Evolutionary conservation across 768 basidiomycete genomes (phyloP), one percentile per base, ranked within the genome.

Genomic region (Multifurca ochricompacta): DNA sequence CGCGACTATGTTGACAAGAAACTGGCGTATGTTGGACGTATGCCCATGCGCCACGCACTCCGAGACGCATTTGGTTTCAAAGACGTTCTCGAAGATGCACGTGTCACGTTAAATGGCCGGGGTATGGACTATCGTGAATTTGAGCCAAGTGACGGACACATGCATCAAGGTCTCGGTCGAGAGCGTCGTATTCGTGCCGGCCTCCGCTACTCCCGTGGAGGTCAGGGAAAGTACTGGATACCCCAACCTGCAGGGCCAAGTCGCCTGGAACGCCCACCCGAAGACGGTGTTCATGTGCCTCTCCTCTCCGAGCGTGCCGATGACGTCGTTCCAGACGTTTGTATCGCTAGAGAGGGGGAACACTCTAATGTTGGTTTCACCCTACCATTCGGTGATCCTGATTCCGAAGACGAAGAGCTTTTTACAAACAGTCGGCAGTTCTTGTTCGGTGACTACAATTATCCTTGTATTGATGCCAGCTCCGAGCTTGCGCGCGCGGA

Each of bases 61-160:
- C 77, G 87, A 6, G 96, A 99, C 64, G 86, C 93, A 0, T 87
- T 95, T 57, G 91, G 94, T 5, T 59, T 82, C 46, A 80, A 82
- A 53, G 96, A 99, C 65, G 87, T 99, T 46, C 71, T 90, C 51
- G 84, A 88, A 66, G 96, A 99, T 68, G 78, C 79, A 5, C 83
- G 85, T 61, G 72, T 80, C 6, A 98, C 95, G 0, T 70, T 96
- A 9, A 78, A 79, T 25, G 95, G 95, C 10, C 79, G 87, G 61
- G 91, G 94, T 3, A 92, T 97, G 79, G 89, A 91, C 54, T 99
- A 99, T 69, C 85, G 92, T 44, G 88, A 89, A 51, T 99, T 95
- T 66, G 96, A 99, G 65, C 95, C 96, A 3, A 90, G 87, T 36
- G 94, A 96, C 65, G 94, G 93, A 2, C 81, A 80, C 56, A 84